A percentile compares a stretch with the other conserved stretches of the same genome.
Conservation (phyloP, 2,329 filamentous ascomycete species). For the Lomentospora prolificans region DNA sequence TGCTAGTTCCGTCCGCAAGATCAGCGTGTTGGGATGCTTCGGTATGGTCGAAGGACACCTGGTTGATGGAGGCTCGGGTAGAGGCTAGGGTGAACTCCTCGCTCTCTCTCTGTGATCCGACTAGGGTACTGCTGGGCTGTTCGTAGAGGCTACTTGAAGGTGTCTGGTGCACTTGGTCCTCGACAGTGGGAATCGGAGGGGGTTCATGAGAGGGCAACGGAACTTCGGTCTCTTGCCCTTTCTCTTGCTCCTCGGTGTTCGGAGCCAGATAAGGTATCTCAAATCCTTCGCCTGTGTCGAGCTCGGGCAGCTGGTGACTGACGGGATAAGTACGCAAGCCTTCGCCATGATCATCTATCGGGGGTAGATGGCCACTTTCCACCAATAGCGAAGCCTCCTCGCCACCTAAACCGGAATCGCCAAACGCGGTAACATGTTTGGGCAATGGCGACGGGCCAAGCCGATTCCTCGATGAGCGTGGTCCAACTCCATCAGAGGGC, state of each 20-base stretch:
- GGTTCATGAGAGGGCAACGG: slow-evolving; percentile 39
- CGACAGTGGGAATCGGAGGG: slow-evolving; percentile 33
- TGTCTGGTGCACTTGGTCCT: slow-evolving; percentile 8
- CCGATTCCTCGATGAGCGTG: not conserved
- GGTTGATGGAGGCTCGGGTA: slow-evolving; percentile 4
- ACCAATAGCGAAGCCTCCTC: not conserved
- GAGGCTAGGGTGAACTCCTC: slow-evolving; percentile 22
- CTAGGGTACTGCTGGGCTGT: slow-evolving; percentile 31
- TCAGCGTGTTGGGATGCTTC: not conserved
- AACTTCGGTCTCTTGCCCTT: slow-evolving; percentile 13
- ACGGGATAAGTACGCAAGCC: not conserved
- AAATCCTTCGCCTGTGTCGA: slow-evolving; percentile 42
- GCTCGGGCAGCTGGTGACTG: slow-evolving; percentile 34
- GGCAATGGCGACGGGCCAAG: slow-evolving; percentile 2
- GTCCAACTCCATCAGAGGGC: slow-evolving; percentile 2
- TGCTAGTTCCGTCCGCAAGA: not conserved
- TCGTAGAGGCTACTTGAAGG: slow-evolving; percentile 11
- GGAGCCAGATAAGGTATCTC: slow-evolving; percentile 35
- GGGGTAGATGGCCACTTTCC: not conserved
- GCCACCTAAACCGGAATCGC: not conserved
- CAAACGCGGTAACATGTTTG: not conserved
- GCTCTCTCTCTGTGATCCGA: slow-evolving; percentile 34
- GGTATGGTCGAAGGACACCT: not conserved
- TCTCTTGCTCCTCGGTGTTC: slow-evolving; percentile 17
- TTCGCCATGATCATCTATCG: not conserved